Evolutionary conservation across 2,329 filamentous ascomycete species (phyloP).

Genomic region (Cladosporium phlei): DNA sequence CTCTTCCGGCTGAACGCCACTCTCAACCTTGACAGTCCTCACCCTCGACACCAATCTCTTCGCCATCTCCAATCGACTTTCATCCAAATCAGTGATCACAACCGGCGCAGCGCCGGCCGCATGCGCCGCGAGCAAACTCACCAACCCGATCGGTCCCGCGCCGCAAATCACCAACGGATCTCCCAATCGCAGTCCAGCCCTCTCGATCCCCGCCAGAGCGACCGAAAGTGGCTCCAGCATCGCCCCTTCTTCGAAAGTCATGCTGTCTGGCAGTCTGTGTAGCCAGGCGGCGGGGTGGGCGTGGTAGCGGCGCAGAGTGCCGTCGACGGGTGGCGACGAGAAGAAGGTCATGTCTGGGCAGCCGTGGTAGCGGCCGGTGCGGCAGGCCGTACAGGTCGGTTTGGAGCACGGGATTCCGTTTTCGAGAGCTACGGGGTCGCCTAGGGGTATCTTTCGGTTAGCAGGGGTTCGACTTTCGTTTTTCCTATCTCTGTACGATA

Average conservation of each 20-base stretch:
- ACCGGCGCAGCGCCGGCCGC: conserved; percentile 42
- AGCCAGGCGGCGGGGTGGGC: conserved; percentile 29
- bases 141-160: conserved; percentile 36
- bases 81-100: conserved; percentile 42
- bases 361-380: conserved; percentile 28
- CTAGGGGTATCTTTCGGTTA: too few relatives aligned
- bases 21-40: conserved; percentile 34
- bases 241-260: conserved; percentile 40
- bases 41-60: conserved; percentile 34
- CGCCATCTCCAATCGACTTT: conserved; percentile 36
- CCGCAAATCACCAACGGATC: conserved; percentile 36
- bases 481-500: conserved; percentile 18
- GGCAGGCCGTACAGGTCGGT: conserved; percentile 26
- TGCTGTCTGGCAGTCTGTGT: conserved; percentile 34
- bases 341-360: conserved; percentile 30
- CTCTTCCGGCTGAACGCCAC: conserved; percentile 34
- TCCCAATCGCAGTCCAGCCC: conserved; percentile 37
- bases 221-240: conserved; percentile 48
- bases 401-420: conserved; percentile 30
- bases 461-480: too few relatives aligned
- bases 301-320: conserved; percentile 29
- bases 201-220: conserved; percentile 42
- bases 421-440: conserved; percentile 32
- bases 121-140: conserved; percentile 39
- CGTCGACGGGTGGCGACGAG: conserved; percentile 28